phyloP scores from a whole-genome alignment of 2,329 filamentous ascomycete genomes.

The Chaetomium sp. region DNA sequence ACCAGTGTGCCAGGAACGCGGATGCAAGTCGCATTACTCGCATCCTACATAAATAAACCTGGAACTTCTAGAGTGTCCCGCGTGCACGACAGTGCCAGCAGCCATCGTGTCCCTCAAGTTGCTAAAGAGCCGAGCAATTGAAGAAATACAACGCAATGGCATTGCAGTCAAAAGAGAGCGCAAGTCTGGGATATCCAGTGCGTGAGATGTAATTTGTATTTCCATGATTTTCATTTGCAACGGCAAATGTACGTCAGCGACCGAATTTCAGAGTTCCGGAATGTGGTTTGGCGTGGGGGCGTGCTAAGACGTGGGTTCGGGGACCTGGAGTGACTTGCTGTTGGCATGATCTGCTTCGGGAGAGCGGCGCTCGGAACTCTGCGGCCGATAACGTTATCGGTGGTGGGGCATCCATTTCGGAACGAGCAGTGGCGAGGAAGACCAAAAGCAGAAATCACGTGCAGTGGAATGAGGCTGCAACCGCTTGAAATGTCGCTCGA shows the following conservation, averaged over 20 bases:
- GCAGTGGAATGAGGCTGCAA: neutral
- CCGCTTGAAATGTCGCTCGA: slow-evolving; percentile 25
- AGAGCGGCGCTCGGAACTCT: slow-evolving; percentile 7
- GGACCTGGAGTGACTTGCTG: neutral
- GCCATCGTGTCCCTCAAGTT: too few species aligned
- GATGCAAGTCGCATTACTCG: neutral
- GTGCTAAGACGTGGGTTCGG: neutral
- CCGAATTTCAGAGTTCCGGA: neutral
- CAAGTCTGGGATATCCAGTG: too few species aligned
- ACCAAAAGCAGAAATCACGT: slow-evolving; percentile 5
- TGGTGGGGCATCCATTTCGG: neutral
- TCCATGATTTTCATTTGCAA: too few species aligned
- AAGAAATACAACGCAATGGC: too few species aligned
- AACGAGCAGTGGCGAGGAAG: neutral
- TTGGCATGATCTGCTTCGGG: neutral
- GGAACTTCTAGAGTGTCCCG: neutral
- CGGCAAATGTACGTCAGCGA: neutral
- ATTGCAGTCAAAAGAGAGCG: too few species aligned
- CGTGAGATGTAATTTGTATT: too few species aligned
- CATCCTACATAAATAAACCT: neutral
- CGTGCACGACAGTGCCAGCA: too few species aligned
- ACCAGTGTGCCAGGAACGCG: neutral
- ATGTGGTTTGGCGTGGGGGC: slow-evolving; percentile 13
- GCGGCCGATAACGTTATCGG: neutral
- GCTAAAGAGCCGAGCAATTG: too few species aligned